Conservation (phyloP, 768 basidiomycete genomes). For the Lentinus brumalis region DNA sequence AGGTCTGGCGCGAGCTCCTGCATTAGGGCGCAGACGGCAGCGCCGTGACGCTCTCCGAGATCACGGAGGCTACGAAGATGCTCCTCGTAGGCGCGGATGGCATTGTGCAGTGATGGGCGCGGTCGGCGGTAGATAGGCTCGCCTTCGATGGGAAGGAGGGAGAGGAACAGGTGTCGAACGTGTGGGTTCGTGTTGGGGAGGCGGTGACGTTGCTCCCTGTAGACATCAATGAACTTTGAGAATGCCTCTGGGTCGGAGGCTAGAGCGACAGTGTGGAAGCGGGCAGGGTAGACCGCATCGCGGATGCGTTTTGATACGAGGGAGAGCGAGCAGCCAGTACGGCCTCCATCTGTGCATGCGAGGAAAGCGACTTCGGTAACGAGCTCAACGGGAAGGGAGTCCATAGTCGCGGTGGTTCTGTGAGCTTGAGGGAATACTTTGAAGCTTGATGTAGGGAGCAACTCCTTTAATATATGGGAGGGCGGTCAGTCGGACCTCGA, state of each 20-base stretch:
- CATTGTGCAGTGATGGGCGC: background rate
- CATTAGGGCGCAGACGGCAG: background rate
- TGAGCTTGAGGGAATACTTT: no score
- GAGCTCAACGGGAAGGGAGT: background rate
- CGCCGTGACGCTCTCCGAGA: background rate
- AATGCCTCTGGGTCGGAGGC: background rate
- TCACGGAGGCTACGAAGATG: background rate
- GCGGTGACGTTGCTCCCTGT: background rate
- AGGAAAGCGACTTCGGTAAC: background rate
- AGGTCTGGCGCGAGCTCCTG: background rate
- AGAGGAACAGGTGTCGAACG: background rate
- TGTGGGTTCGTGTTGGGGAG: background rate
- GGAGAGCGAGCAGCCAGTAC: constrained; percentile 5
- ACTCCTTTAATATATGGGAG: no score
- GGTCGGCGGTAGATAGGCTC: background rate
- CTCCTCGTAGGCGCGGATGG: background rate
- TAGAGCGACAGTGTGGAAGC: constrained; percentile 3
- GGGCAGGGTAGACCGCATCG: background rate
- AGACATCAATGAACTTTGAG: background rate
- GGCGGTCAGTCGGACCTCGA: no score
- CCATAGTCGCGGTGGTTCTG: background rate
- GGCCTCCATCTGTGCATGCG: constrained; percentile 10
- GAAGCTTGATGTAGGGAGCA: no score
- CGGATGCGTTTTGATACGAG: background rate
- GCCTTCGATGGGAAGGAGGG: background rate